A percentile compares a stretch with the other conserved stretches of the same genome.
These are phyloP conservation scores for Typha latifolia DNA, from an alignment of 176 grass and related monocot species.

Conservation along the genomic window DNA sequence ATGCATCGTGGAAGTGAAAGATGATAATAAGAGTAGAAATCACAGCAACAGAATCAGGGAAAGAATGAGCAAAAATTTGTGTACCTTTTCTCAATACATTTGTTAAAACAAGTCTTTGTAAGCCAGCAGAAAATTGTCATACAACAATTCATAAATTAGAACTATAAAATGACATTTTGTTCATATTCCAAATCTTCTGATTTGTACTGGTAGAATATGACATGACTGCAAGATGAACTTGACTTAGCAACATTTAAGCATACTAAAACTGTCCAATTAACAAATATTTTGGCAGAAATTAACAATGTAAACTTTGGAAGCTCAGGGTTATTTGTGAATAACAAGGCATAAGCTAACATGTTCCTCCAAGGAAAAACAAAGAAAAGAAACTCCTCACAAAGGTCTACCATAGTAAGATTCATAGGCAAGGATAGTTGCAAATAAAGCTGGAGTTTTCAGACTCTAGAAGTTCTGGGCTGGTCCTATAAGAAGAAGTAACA, in stretches of 20 bases:
- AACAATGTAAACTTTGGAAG: background rate
- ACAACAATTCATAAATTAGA: too few relatives aligned
- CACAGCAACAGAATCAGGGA: background rate
- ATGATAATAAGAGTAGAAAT: background rate
- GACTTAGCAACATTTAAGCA: background rate
- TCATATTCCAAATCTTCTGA: too few relatives aligned
- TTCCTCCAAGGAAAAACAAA: background rate
- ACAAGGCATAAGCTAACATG: background rate
- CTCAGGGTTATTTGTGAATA: background rate
- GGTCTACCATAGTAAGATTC: background rate
- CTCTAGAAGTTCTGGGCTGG: slow-evolving; percentile 70
- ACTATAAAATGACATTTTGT: too few relatives aligned
- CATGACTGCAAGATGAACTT: too few relatives aligned
- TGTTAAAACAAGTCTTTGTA: slow-evolving; percentile 71
- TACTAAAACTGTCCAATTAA: background rate
- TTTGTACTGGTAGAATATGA: too few relatives aligned
- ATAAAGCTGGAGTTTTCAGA: background rate
- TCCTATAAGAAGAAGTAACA: slow-evolving; percentile 46
- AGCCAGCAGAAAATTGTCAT: slow-evolving; percentile 34
- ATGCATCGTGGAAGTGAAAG: background rate
- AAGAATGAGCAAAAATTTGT: background rate
- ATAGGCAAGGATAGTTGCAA: background rate
- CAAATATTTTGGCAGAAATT: background rate
- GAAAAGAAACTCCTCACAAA: background rate
- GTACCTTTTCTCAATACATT: slow-evolving; percentile 91